These are phyloP conservation scores for Hysterangium stoloniferum DNA, from an alignment of 768 basidiomycete species.

Conservation along the genomic window DNA sequence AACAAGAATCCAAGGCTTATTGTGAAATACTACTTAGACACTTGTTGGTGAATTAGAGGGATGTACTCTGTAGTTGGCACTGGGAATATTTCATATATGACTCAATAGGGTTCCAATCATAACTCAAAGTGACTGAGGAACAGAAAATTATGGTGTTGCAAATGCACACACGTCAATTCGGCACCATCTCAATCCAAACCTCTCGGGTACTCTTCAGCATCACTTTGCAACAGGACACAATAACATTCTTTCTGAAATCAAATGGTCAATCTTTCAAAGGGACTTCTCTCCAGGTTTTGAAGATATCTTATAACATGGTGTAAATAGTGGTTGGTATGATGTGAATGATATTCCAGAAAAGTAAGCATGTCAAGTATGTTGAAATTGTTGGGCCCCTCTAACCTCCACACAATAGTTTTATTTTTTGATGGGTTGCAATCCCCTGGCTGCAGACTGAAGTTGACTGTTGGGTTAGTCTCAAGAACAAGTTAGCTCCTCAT, in stretches of 20 bases:
- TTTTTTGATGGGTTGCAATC: conserved; percentile 35
- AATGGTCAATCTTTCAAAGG: conserved; percentile 18
- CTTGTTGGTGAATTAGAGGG: no score
- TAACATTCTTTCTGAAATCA: conserved; percentile 36
- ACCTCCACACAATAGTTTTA: conserved; percentile 20
- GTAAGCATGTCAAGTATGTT: neutral
- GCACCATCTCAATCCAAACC: conserved; percentile 32
- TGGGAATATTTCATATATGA: conserved; percentile 12
- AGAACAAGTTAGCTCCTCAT: no score
- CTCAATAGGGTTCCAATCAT: conserved; percentile 29
- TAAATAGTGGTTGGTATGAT: conserved; percentile 16
- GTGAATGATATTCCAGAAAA: neutral
- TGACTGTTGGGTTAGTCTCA: no score
- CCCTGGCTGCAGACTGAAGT: conserved; percentile 27
- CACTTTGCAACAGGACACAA: conserved; percentile 27
- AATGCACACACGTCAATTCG: conserved; percentile 35
- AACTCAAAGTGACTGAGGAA: conserved; percentile 37
- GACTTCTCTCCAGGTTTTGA: conserved; percentile 32
- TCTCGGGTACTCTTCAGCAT: conserved; percentile 34
- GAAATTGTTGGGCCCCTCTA: neutral
- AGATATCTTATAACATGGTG: conserved; percentile 25
- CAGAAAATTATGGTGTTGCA: conserved; percentile 18
- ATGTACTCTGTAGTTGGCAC: no score
- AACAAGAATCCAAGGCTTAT: conserved; percentile 27
- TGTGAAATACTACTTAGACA: conserved; percentile 27